Evolutionary conservation across 2,329 filamentous ascomycete genomes (phyloP).

Genomic region (Juglanconis sp.): DNA sequence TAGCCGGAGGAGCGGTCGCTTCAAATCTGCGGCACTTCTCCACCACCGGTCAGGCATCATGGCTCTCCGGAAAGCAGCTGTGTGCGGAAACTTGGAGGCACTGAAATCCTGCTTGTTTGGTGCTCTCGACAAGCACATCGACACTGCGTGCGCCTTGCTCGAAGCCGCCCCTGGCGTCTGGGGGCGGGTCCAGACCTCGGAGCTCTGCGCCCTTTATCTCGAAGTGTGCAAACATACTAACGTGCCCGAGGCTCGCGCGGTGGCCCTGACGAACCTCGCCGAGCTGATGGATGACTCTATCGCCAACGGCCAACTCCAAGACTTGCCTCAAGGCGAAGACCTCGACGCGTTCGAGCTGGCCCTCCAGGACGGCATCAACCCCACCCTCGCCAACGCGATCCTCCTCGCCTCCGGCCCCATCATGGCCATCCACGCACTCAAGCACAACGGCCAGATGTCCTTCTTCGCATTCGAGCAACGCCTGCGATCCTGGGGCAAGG

Average conservation of each 20-base stretch:
- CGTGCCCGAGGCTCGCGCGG: conserved; percentile 43
- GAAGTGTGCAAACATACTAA: conserved; percentile 35
- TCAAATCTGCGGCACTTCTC: conserved; percentile 32
- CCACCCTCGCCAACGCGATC: conserved; percentile 47
- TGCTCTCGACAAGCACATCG: conserved; percentile 36
- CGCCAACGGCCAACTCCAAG: conserved; percentile 20
- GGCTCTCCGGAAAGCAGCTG: conserved; percentile 32
- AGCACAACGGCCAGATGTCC: conserved; percentile 16
- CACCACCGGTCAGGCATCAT: conserved; percentile 36
- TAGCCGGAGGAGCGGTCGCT: background rate
- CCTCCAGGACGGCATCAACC: conserved; percentile 40
- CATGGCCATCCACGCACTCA: conserved; percentile 31
- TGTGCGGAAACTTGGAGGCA: conserved; percentile 10
- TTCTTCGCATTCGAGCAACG: conserved; percentile 19
- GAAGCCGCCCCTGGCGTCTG: conserved; percentile 35
- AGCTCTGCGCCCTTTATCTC: conserved; percentile 42
- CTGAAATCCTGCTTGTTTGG: conserved; percentile 32
- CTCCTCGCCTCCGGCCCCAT: conserved; percentile 48
- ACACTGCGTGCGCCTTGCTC: conserved; percentile 39
- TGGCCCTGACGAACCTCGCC: conserved; percentile 47
- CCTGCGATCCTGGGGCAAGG: conserved; percentile 42
- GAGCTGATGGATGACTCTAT: conserved; percentile 41
- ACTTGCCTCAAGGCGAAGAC: conserved; percentile 30
- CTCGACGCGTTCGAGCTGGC: conserved; percentile 34
- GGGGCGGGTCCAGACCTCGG: conserved; percentile 22